Conservation (phyloP, 805 yeast genomes). For the Starmerella lactis-condensi region DNA sequence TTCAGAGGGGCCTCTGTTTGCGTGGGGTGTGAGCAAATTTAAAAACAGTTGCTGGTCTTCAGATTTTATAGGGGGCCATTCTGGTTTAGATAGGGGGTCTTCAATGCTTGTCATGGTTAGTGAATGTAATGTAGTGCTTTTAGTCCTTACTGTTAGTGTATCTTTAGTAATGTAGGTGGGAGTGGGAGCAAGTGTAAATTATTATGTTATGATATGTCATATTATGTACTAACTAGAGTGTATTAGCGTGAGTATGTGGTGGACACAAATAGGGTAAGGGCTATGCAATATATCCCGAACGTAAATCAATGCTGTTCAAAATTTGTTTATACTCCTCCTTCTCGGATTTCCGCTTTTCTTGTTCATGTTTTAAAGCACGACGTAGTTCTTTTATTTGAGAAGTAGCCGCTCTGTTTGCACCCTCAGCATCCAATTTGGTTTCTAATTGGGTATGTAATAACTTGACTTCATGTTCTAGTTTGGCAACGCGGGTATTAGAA, state of each 20-base stretch:
- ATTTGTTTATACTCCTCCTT: constrained; percentile 10
- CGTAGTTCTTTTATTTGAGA: constrained; percentile 13
- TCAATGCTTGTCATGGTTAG: constrained; percentile 3
- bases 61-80: constrained; percentile 14
- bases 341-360: constrained; percentile 15
- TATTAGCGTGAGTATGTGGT: too few species aligned
- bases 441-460: constrained; percentile 11
- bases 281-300: too few species aligned
- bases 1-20: constrained; percentile 6
- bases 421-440: constrained; percentile 8
- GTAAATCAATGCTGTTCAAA: too few species aligned
- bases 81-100: constrained; percentile 15
- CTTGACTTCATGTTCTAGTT: constrained; percentile 10
- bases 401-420: constrained; percentile 14
- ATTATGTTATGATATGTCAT: too few species aligned
- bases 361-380: constrained; percentile 10
- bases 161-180: too few species aligned
- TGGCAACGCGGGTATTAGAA: background rate
- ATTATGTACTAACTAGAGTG: too few species aligned
- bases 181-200: too few species aligned
- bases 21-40: constrained; percentile 2
- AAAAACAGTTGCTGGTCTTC: constrained; percentile 6
- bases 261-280: too few species aligned
- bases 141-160: too few species aligned
- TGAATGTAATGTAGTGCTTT: too few species aligned